phyloP scores from a whole-genome alignment of 2,329 filamentous ascomycete genomes.

The Plenodomus tracheiphilus region DNA sequence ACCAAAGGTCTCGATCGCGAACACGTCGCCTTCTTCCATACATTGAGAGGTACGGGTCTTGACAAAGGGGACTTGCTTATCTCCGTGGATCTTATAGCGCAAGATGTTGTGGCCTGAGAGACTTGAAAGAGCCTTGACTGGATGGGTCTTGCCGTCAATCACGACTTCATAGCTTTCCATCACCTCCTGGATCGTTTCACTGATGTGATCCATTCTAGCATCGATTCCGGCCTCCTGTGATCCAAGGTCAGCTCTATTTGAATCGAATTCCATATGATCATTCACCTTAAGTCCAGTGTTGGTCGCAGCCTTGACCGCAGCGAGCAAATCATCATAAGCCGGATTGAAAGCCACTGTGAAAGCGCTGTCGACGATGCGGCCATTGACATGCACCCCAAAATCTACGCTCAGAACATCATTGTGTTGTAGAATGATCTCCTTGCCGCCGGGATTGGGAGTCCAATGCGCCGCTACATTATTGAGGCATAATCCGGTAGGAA shows the following conservation, averaged over 20 bases:
- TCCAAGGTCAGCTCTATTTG: constrained; percentile 6
- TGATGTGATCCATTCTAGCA: constrained; percentile 81
- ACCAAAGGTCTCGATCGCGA: constrained; percentile 94
- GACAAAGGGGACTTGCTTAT: constrained; percentile 90
- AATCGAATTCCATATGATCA: background rate
- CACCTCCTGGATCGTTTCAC: constrained; percentile 80
- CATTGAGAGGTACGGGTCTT: constrained; percentile 83
- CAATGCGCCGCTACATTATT: constrained; percentile 86
- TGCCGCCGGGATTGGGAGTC: constrained; percentile 83
- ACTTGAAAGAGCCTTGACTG: constrained; percentile 81
- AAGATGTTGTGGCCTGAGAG: constrained; percentile 90
- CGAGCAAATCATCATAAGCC: constrained; percentile 67
- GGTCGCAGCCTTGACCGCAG: constrained; percentile 67
- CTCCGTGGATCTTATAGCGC: constrained; percentile 87
- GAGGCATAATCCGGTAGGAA: constrained; percentile 79
- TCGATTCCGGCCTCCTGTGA: constrained; percentile 82
- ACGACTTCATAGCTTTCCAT: constrained; percentile 93
- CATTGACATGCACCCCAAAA: constrained; percentile 72
- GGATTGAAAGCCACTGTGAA: constrained; percentile 71
- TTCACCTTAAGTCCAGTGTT: constrained; percentile 73
- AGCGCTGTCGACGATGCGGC: constrained; percentile 71
- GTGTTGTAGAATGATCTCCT: constrained; percentile 70
- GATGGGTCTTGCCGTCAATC: constrained; percentile 73
- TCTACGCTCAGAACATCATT: constrained; percentile 77
- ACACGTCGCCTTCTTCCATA: constrained; percentile 96